Base-by-base conservation (phyloP, 768 basidiomycete species). In the Trametes maxima region DNA sequence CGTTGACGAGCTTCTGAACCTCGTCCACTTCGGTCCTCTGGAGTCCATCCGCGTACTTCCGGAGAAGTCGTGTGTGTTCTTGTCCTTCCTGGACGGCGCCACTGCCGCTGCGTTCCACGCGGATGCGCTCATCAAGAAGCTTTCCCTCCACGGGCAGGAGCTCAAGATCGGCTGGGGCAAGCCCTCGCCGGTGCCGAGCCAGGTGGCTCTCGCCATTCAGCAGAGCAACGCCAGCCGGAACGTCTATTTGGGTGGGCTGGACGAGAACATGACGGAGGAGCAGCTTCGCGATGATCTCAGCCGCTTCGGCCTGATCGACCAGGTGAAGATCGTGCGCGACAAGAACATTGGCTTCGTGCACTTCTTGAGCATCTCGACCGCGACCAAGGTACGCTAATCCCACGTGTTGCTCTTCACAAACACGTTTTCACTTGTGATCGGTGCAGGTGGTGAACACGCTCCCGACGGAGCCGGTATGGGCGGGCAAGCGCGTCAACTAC, bases 291-390 rank as follows among this genome's bases (percentile, higher is more conserved):
- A 98, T 63, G 95, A 98, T 71, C 79, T 98, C 22, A 88, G 89
- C 69, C 83, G 90, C 44, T 99, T 96, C 70, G 97, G 97, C 21
- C 80, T 96, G 28, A 98, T 99, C 69, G 97, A 99, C 76, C 96
- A 98, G 74, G 95, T 99, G 73, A 99, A 99, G 84, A 98, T 99
- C 71, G 97, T 98, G 53, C 79, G 96, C 63, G 97, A 99, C 79
- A 98, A 98, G 83, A 97, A 97, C 70, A 98, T 98, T 59, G 97
- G 95, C 2, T 99, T 99, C 73, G 95, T 99, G 19, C 97, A 99
- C 76, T 98, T 98, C 80, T 79, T 99, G 70, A 94, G 91, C 73
- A 97, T 99, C 73, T 84, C 90, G 21, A 86, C 92, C 43, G 97
- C 97, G 16, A 95, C 91, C 66, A 98, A 98, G 90, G 94, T 94